Evolutionary conservation across 768 basidiomycete genomes (phyloP).

Genomic region (Mycena capillaripes): DNA sequence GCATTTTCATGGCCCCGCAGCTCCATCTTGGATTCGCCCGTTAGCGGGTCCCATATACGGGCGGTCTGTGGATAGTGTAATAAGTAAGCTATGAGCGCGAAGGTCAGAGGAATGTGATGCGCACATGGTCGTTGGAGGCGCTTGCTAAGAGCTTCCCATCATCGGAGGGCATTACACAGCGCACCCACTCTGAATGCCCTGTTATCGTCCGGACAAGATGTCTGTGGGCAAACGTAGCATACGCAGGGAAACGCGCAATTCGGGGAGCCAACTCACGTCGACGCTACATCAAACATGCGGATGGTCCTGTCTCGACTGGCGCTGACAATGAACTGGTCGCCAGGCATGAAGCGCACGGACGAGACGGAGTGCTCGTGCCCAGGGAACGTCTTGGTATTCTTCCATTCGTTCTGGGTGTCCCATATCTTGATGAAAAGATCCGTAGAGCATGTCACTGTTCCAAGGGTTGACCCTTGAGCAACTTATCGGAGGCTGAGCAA

Average conservation of each 20-base stretch:
- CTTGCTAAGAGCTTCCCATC: slow-evolving; percentile 85
- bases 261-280: slow-evolving; percentile 69
- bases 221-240: slow-evolving; percentile 52
- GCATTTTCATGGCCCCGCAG: slow-evolving; percentile 91
- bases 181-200: slow-evolving; percentile 91
- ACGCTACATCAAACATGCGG: slow-evolving; percentile 87
- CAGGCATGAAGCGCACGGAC: slow-evolving; percentile 86
- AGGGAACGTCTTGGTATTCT: slow-evolving; percentile 87
- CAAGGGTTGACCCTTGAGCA: not conserved
- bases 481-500: not conserved
- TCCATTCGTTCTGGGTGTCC: slow-evolving; percentile 92
- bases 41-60: slow-evolving; percentile 79
- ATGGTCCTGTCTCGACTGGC: slow-evolving; percentile 92
- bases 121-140: slow-evolving; percentile 90
- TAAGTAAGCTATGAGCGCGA: not conserved
- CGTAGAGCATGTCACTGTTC: slow-evolving; percentile 77
- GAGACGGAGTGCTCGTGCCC: slow-evolving; percentile 96
- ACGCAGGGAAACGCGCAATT: slow-evolving; percentile 10
- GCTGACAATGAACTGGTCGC: slow-evolving; percentile 86
- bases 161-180: slow-evolving; percentile 71
- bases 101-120: slow-evolving; percentile 38
- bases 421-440: slow-evolving; percentile 95
- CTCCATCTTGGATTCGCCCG: slow-evolving; percentile 85
- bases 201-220: slow-evolving; percentile 82
- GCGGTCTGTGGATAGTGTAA: slow-evolving; percentile 68